A percentile compares a stretch with the other conserved stretches of the same genome.
phyloP scores from a whole-genome alignment of 176 grass and related monocot genomes.

The Phoenix roebelenii region DNA sequence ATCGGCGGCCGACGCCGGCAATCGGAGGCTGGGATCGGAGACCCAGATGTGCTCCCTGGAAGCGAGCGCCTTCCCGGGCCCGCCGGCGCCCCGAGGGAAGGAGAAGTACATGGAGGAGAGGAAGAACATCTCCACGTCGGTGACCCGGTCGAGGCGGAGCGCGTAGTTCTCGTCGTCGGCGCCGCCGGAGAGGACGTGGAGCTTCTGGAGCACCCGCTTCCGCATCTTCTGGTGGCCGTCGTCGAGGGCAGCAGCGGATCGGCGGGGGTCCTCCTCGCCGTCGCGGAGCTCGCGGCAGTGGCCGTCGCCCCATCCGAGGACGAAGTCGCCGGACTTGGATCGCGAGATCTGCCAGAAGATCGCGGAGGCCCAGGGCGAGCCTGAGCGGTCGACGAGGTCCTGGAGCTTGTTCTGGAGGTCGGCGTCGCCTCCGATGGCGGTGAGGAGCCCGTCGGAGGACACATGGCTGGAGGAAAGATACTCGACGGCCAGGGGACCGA shows the following conservation, averaged over 20 bases:
- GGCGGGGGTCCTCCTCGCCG: neutral
- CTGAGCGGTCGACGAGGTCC: constrained; percentile 49
- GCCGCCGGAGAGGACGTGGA: constrained; percentile 51
- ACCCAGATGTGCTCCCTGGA: constrained; percentile 54
- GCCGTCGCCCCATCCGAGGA: constrained; percentile 80
- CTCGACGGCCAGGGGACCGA: constrained; percentile 53
- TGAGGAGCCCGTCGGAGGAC: constrained; percentile 36
- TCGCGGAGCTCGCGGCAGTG: constrained; percentile 52
- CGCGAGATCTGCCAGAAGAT: constrained; percentile 86
- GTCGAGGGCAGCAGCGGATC: neutral
- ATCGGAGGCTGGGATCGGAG: constrained; percentile 17
- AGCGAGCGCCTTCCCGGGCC: constrained; percentile 42
- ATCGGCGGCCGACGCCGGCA: neutral
- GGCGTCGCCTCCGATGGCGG: neutral
- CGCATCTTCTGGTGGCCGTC: constrained; percentile 3
- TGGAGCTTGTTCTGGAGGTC: constrained; percentile 47
- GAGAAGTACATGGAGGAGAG: constrained; percentile 91
- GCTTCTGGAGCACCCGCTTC: constrained; percentile 68
- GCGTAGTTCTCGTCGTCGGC: constrained; percentile 51
- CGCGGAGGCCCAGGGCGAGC: constrained; percentile 45
- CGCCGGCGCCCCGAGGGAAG: constrained; percentile 40
- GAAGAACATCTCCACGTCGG: constrained; percentile 77
- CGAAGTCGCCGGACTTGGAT: constrained; percentile 13
- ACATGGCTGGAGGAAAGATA: constrained; percentile 46
- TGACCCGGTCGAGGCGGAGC: constrained; percentile 56